Evolutionary conservation across 1,284 basidiomycete genomes (phyloP).

Genomic region (Phenoliferia sp.): DNA sequence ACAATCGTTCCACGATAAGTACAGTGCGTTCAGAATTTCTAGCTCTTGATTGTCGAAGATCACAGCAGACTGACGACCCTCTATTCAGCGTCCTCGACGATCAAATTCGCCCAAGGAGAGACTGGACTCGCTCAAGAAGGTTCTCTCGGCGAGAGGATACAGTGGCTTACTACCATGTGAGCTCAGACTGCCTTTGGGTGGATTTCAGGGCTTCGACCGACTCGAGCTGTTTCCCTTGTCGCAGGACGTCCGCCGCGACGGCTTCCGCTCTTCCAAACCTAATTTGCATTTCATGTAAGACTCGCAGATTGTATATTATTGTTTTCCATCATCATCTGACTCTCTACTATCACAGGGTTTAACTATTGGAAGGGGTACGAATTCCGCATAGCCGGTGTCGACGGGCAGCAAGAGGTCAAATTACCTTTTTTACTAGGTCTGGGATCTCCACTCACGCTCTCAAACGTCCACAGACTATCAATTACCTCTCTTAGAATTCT

Average conservation of each 20-base stretch:
- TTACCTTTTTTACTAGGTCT: background rate
- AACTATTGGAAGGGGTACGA: conserved; percentile 26
- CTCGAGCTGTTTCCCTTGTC: too few species aligned
- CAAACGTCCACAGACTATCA: too few species aligned
- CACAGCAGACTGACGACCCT: background rate
- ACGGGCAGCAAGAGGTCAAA: conserved; percentile 12
- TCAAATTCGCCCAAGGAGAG: conserved; percentile 43
- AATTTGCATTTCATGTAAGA: conserved; percentile 36
- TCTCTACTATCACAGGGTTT: background rate
- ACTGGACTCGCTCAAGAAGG: conserved; percentile 37
- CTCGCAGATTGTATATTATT: background rate
- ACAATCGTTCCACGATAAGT: conserved; percentile 43
- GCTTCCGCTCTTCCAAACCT: conserved; percentile 36
- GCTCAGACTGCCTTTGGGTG: too few species aligned
- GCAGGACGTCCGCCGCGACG: conserved; percentile 34
- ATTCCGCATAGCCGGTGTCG: conserved; percentile 29
- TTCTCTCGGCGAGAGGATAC: conserved; percentile 31
- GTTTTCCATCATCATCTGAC: background rate
- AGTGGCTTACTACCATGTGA: conserved; percentile 39
- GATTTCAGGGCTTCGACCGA: too few species aligned
- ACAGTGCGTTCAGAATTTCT: conserved; percentile 25
- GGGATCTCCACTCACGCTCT: background rate
- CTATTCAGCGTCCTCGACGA: background rate
- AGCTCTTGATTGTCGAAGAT: background rate
- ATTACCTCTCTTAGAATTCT: too few species aligned